phyloP scores from a whole-genome alignment of 2,329 filamentous ascomycete species.

The Helotiales sp. region DNA sequence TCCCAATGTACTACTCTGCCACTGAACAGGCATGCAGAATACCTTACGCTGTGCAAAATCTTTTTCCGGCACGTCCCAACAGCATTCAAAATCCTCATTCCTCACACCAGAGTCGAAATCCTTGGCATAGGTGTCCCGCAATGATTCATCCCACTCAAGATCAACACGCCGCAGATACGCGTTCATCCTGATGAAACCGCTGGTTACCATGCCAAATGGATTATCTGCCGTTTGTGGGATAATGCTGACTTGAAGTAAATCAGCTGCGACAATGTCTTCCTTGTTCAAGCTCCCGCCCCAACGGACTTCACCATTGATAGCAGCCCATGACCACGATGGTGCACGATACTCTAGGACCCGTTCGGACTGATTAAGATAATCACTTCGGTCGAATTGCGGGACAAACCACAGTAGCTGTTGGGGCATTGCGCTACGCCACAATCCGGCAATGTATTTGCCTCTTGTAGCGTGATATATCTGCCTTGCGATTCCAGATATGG shows the following conservation, averaged over 20 bases:
- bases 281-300: too few relatives aligned
- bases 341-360: background rate
- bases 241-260: background rate
- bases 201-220: background rate
- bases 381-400: background rate
- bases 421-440: background rate
- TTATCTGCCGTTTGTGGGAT: background rate
- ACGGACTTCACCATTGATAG: too few relatives aligned
- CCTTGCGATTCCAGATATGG: background rate
- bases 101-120: background rate
- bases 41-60: background rate
- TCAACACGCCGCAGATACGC: too few relatives aligned
- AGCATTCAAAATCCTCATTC: background rate
- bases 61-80: background rate
- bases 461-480: background rate
- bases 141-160: background rate
- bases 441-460: background rate
- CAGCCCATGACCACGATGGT: background rate
- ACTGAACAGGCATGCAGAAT: background rate
- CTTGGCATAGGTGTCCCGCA: background rate
- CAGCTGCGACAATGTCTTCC: too few relatives aligned
- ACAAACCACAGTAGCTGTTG: background rate
- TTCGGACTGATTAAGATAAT: background rate
- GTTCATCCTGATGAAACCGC: too few relatives aligned
- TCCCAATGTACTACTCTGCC: background rate